Evolutionary conservation across 148 eudicot species (phyloP), one percentile per base, ranked within the genome.

Genomic region (Fagopyrum tataricum): DNA sequence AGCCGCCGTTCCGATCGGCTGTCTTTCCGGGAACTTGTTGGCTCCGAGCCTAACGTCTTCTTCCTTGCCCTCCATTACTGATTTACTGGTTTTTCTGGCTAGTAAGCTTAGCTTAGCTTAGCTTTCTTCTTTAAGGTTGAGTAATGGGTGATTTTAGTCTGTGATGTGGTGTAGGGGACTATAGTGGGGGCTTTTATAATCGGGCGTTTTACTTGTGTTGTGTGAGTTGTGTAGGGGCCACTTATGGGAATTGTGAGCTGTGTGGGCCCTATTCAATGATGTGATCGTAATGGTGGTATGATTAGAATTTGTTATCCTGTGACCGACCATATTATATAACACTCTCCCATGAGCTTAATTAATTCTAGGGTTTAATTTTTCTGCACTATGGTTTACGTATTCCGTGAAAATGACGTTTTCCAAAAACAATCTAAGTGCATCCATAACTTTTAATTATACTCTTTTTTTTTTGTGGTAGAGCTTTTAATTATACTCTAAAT

Each of bases 41-140:
- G 88, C 90, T 79, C 93, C 93, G 4, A 86, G 49, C 53, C 84
- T 74, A 0, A 89, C 90, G 76, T 86, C 90, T 58, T 89, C 90
- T 39, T 86, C 90, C 55, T 82, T 86, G 43, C 84, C 82, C 80
- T 86, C 88, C 90, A 86, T 84, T 10, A 5, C 14, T 58, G 23
- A 15, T 0, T 84, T 10, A 5, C 14, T 58, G 23, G n/a, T 0
- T 8, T n/a, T 15, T 7, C 64, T 13, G 64, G 11, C 64, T 31
- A 31, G 9, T 59, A 24, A 11, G 12, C 39, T 59, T 41, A 37
- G 46, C 9, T 41, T 43, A 15, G 21, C 4, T 17, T 61, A 13
- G 44, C 43, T 67, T 31, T 31, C 37, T 31, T 31, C 37, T 31
- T 31, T 40, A 20, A 13, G 13, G 11, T 24, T 67, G 11, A 67